phyloP scores from a whole-genome alignment of 2,329 filamentous ascomycete species.

The Dryadomyces quercivorus region DNA sequence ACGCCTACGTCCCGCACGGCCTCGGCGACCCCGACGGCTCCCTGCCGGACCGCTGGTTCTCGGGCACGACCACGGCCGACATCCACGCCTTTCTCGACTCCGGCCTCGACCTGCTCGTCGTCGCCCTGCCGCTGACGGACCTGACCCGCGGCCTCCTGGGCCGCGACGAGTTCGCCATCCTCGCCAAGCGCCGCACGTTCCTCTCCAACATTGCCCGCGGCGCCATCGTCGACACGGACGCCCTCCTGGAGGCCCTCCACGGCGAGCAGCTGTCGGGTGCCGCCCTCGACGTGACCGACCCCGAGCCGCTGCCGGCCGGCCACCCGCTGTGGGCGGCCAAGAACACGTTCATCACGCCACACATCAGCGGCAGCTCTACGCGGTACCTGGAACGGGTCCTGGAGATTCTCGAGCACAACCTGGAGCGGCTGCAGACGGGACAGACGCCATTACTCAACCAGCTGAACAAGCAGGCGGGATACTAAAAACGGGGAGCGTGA shows the following conservation, averaged over 20 bases:
- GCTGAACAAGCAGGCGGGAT: constrained; percentile 12
- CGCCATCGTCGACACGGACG: constrained; percentile 34
- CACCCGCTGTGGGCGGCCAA: constrained; percentile 57
- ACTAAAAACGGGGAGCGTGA: constrained; percentile 5
- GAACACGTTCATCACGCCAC: constrained; percentile 54
- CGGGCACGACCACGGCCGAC: constrained; percentile 27
- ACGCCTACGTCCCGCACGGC: constrained; percentile 54
- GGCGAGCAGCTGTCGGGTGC: constrained; percentile 51
- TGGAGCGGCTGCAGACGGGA: constrained; percentile 15
- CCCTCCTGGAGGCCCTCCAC: constrained; percentile 32
- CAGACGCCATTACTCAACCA: constrained; percentile 10
- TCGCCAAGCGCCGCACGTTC: constrained; percentile 35
- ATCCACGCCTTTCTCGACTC: constrained; percentile 38
- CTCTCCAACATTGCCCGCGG: constrained; percentile 62
- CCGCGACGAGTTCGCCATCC: constrained; percentile 27
- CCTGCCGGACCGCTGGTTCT: constrained; percentile 39
- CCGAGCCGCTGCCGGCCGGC: constrained; percentile 59
- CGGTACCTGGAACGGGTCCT: constrained; percentile 28
- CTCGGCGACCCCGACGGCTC: constrained; percentile 42
- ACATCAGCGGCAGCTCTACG: constrained; percentile 30
- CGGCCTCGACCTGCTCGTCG: constrained; percentile 40
- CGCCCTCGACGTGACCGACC: constrained; percentile 67
- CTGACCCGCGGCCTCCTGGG: constrained; percentile 36
- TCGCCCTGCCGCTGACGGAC: constrained; percentile 36
- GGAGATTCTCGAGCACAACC: constrained; percentile 29